Percentiles rank a stretch among this genome's conserved stretches.
Conservation (phyloP, 2,329 filamentous ascomycete genomes). For the Cladosporium colombiae region DNA sequence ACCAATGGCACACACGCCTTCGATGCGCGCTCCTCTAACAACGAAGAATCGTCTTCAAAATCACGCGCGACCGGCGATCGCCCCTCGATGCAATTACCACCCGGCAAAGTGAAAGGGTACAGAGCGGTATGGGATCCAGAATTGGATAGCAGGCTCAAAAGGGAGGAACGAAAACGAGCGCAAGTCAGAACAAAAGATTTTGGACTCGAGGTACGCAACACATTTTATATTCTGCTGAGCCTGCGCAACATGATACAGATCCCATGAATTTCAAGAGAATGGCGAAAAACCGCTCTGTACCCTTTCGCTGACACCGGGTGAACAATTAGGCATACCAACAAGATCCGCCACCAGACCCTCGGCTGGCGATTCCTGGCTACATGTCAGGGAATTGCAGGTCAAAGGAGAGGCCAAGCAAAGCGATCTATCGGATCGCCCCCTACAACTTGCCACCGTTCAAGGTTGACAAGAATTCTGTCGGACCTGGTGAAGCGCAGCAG, state of each 20-base stretch:
- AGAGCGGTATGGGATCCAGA: constrained; percentile 65
- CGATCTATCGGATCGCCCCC: constrained; percentile 68
- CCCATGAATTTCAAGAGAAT: constrained; percentile 30
- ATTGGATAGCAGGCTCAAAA: constrained; percentile 58
- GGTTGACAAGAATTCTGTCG: constrained; percentile 84
- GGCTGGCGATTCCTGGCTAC: constrained; percentile 68
- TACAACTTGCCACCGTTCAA: constrained; percentile 80
- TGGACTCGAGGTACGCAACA: constrained; percentile 45
- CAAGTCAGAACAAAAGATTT: constrained; percentile 39
- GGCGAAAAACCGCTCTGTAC: constrained; percentile 41
- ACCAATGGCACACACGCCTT: constrained; percentile 28
- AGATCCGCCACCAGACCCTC: constrained; percentile 81
- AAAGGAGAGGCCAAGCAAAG: constrained; percentile 63
- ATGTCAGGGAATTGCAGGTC: constrained; percentile 52
- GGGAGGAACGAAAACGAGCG: constrained; percentile 55
- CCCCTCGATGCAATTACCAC: constrained; percentile 47
- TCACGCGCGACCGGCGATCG: constrained; percentile 38
- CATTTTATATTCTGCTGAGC: constrained; percentile 40
- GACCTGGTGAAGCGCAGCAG: constrained; percentile 84
- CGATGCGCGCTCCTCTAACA: constrained; percentile 28
- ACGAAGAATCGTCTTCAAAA: constrained; percentile 44
- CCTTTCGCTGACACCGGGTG: constrained; percentile 41
- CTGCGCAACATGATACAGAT: constrained; percentile 39
- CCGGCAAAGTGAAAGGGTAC: constrained; percentile 57
- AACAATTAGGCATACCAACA: constrained; percentile 58